phyloP scores from a whole-genome alignment of 2,329 filamentous ascomycete genomes.

The Emergomyces orientalis region DNA sequence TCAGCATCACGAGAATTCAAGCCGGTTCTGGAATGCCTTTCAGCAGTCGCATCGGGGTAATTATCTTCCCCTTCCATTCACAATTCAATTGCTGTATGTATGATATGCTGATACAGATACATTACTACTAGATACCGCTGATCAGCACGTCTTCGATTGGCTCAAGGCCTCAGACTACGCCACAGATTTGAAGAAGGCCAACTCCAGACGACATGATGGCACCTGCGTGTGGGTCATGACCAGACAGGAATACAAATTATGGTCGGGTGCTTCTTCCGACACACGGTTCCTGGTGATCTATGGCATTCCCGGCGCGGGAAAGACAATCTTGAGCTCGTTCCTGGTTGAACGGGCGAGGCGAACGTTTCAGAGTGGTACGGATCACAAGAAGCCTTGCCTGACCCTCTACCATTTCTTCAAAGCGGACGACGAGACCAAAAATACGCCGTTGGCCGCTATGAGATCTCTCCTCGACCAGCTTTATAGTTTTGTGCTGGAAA shows the following conservation, averaged over 20 bases:
- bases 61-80: neutral
- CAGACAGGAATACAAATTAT: conserved; percentile 8
- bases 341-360: conserved; percentile 1
- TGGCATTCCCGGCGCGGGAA: conserved; percentile 7
- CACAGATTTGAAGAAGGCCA: conserved; percentile 8
- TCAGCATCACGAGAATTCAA: conserved; percentile 8
- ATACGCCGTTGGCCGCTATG: conserved; percentile 3
- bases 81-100: neutral
- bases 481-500: conserved; percentile 7
- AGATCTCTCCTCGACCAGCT: conserved; percentile 9
- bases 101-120: neutral
- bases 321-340: conserved; percentile 10
- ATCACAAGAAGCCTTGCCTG: conserved; percentile 2
- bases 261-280: conserved; percentile 1
- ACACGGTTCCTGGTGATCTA: conserved; percentile 6
- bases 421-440: conserved; percentile 9
- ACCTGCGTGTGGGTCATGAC: conserved; percentile 5
- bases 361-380: conserved; percentile 3
- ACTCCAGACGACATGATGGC: conserved; percentile 4
- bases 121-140: conserved; percentile 3
- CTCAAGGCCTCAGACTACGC: conserved; percentile 7
- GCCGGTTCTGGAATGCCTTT: conserved; percentile 6
- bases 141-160: conserved; percentile 8
- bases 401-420: conserved; percentile 10
- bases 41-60: conserved; percentile 5